phyloP scores from a whole-genome alignment of 1,284 basidiomycete species.

The Gastroboletus turbinatus region DNA sequence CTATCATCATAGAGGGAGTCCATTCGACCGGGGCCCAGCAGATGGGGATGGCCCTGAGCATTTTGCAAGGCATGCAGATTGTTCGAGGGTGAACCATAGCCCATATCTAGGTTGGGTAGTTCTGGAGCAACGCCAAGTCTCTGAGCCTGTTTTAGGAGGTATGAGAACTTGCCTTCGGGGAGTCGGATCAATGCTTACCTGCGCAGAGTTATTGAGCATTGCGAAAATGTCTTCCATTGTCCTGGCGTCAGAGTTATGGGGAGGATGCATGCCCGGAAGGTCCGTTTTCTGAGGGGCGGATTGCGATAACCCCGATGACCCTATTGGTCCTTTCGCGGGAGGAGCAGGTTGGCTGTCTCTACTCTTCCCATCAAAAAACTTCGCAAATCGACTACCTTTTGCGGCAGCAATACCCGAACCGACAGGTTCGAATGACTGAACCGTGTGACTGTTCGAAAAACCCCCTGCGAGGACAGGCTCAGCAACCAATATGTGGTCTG shows the following conservation, averaged over 20 bases:
- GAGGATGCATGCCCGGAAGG: conserved; percentile 33
- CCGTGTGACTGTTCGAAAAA: conserved; percentile 21
- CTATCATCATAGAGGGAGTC: conserved; percentile 75
- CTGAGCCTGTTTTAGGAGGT: conserved; percentile 26
- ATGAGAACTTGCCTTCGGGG: neutral
- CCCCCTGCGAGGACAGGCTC: conserved; percentile 21
- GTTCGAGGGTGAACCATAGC: conserved; percentile 27
- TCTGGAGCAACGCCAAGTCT: conserved; percentile 26
- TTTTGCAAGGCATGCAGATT: conserved; percentile 37
- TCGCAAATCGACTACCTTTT: conserved; percentile 79
- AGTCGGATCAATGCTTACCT: conserved; percentile 21
- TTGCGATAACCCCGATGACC: conserved; percentile 43
- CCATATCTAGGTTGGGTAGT: conserved; percentile 23
- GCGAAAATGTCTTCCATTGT: conserved; percentile 76
- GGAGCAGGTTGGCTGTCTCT: conserved; percentile 43
- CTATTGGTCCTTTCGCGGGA: conserved; percentile 41
- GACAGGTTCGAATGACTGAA: conserved; percentile 33
- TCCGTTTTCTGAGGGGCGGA: conserved; percentile 51
- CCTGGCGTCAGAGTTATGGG: conserved; percentile 47
- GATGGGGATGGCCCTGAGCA: conserved; percentile 45
- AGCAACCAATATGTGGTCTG: conserved; percentile 22
- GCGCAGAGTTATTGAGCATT: conserved; percentile 36
- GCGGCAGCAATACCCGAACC: conserved; percentile 44
- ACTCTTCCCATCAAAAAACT: conserved; percentile 75
- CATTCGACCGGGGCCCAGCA: conserved; percentile 44